phyloP scores from a whole-genome alignment of 495 filamentous ascomycete genomes.

The Lentithecium fluviatile region DNA sequence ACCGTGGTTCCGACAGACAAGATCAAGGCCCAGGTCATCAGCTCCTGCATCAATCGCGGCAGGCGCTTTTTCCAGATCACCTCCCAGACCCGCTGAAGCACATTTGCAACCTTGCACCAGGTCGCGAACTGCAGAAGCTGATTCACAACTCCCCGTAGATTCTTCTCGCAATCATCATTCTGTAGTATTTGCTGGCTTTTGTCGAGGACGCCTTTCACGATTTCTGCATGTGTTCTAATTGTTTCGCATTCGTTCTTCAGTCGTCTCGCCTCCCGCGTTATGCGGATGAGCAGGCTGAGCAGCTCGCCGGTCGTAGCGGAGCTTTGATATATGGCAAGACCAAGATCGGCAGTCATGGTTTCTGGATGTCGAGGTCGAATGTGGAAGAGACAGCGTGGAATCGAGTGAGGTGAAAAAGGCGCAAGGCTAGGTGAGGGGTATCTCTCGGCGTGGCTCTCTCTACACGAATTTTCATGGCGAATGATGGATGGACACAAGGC shows the following conservation, averaged over 20 bases:
- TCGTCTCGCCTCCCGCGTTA: not conserved
- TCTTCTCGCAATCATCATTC: not conserved
- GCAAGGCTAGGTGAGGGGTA: no score
- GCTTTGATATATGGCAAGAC: not conserved
- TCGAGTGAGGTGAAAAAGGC: no score
- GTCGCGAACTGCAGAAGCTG: not conserved
- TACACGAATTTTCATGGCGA: no score
- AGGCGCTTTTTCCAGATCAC: not conserved
- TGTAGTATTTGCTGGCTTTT: not conserved
- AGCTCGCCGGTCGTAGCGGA: not conserved
- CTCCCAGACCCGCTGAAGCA: not conserved
- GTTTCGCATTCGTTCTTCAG: not conserved
- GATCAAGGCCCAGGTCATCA: not conserved
- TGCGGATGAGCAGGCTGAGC: not conserved
- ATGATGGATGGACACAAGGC: no score
- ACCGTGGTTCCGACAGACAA: not conserved
- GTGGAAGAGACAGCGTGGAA: not conserved
- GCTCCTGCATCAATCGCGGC: not conserved
- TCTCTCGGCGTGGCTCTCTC: no score
- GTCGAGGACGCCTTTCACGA: not conserved
- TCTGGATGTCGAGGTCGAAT: not conserved
- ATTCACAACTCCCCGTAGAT: not conserved
- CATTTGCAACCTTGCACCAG: not conserved
- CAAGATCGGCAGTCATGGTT: not conserved
- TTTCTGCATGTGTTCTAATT: not conserved